Conservation (phyloP, 2,329 filamentous ascomycete genomes). For the Hortaea werneckii region DNA sequence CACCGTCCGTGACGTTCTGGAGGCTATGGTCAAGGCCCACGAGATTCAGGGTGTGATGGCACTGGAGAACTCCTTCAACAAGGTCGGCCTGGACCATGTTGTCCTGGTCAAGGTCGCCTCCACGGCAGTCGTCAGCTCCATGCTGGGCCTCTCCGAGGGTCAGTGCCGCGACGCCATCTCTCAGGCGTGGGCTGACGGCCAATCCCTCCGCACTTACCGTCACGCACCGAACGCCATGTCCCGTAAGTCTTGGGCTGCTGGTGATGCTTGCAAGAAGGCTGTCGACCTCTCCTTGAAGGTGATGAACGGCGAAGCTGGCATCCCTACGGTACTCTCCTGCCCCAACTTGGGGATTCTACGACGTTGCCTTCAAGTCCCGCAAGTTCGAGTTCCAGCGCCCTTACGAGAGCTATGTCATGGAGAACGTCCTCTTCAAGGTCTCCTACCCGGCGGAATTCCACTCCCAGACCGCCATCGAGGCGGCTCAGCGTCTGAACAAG, state of each 20-base stretch:
- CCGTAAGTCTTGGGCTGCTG: conserved; percentile 96
- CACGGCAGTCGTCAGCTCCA: conserved; percentile 85
- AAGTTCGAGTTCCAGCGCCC: conserved; percentile 92
- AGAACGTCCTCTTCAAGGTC: conserved; percentile 99
- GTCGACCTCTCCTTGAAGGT: conserved; percentile 97
- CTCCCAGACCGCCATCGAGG: conserved; percentile 96
- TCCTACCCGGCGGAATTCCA: conserved; percentile 98
- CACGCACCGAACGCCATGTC: conserved; percentile 99
- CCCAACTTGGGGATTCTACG: conserved; percentile 96
- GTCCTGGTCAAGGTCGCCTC: conserved; percentile 96
- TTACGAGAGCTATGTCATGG: conserved; percentile 99
- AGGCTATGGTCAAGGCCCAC: conserved; percentile 93
- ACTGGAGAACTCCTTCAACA: conserved; percentile 97
- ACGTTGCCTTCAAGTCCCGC: conserved; percentile 92
- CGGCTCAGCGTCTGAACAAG: conserved; percentile 76
- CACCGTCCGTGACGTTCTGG: conserved; percentile 81
- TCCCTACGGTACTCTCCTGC: conserved; percentile 81
- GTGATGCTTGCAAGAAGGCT: conserved; percentile 96
- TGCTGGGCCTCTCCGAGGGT: conserved; percentile 79
- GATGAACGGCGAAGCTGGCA: conserved; percentile 80
- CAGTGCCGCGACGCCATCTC: conserved; percentile 94
- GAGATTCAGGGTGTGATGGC: conserved; percentile 97
- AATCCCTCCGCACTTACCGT: conserved; percentile 90
- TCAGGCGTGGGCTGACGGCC: conserved; percentile 95
- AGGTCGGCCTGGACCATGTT: conserved; percentile 95